Conservation (phyloP, 2,329 filamentous ascomycete genomes). For the Fusarium sp. region DNA sequence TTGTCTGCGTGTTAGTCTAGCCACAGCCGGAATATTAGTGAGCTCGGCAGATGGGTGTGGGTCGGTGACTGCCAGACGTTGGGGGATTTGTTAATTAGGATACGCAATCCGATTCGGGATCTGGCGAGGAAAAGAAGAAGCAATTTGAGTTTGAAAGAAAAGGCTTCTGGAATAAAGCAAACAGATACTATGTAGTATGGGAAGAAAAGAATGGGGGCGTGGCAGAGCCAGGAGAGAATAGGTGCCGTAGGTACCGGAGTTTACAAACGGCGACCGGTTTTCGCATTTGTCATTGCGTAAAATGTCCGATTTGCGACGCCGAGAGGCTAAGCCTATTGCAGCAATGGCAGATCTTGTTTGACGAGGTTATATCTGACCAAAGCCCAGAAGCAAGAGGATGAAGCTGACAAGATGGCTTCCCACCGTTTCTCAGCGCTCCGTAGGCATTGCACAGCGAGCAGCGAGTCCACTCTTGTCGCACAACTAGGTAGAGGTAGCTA, state of each 20-base stretch:
- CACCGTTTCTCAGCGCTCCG: slow-evolving; percentile 6
- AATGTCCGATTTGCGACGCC: slow-evolving; percentile 38
- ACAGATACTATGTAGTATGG: slow-evolving; percentile 1
- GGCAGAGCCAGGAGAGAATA: slow-evolving; percentile 3
- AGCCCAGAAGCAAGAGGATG: slow-evolving; percentile 12
- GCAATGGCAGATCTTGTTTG: slow-evolving; percentile 9
- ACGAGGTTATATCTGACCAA: slow-evolving; percentile 21
- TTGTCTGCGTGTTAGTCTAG: slow-evolving; percentile 38
- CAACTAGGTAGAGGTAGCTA: too few relatives aligned
- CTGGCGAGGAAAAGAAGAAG: slow-evolving; percentile 6
- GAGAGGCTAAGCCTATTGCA: slow-evolving; percentile 24
- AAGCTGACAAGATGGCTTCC: slow-evolving; percentile 17
- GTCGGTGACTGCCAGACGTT: slow-evolving; percentile 30
- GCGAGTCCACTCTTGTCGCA: slow-evolving; percentile 8
- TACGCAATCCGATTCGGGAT: slow-evolving; percentile 1
- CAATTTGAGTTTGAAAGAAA: not conserved
- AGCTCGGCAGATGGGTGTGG: slow-evolving; percentile 34
- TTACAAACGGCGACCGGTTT: slow-evolving; percentile 35
- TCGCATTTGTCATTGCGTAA: slow-evolving; percentile 37
- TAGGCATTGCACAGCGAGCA: not conserved
- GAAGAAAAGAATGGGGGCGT: slow-evolving; percentile 22
- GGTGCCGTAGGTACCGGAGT: slow-evolving; percentile 26
- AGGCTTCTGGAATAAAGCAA: not conserved
- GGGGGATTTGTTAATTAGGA: slow-evolving; percentile 1
- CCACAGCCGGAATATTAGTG: slow-evolving; percentile 37